Percentiles rank a stretch among this genome's conserved stretches.
phyloP scores from a whole-genome alignment of 163 green algal genomes.

The Smithsoniella earleae region DNA sequence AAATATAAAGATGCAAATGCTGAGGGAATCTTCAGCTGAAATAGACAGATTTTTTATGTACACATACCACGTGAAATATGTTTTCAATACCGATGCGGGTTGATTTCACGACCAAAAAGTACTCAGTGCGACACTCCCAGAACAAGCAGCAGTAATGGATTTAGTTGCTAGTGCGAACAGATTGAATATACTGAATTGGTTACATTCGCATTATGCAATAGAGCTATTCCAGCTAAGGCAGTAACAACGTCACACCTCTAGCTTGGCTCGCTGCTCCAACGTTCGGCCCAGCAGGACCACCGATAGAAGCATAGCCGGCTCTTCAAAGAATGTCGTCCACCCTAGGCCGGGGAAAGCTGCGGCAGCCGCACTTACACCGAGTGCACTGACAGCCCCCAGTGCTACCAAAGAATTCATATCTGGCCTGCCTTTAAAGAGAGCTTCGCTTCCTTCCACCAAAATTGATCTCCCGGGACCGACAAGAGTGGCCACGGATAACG shows the following conservation, averaged over 20 bases:
- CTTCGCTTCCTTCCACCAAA: constrained; percentile 52
- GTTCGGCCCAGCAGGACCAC: constrained; percentile 64
- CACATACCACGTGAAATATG: too few species aligned
- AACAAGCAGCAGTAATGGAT: too few species aligned
- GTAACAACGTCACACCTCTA: constrained; percentile 38
- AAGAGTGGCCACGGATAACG: constrained; percentile 62
- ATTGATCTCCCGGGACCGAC: constrained; percentile 76
- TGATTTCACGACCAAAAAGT: too few species aligned
- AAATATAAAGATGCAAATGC: too few species aligned
- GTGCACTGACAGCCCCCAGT: constrained; percentile 67
- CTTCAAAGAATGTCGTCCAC: constrained; percentile 93
- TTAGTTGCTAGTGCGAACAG: too few species aligned
- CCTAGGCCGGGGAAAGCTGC: constrained; percentile 65
- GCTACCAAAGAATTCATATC: constrained; percentile 89
- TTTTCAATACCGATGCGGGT: too few species aligned
- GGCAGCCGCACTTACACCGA: constrained; percentile 59
- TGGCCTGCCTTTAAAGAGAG: constrained; percentile 49
- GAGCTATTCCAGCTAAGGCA: too few species aligned
- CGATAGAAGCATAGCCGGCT: constrained; percentile 85
- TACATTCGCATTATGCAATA: too few species aligned
- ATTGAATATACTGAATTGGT: too few species aligned
- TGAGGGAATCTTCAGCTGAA: too few species aligned
- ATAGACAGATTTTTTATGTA: too few species aligned
- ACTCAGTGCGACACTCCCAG: too few species aligned
- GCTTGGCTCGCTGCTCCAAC: constrained; percentile 78